Percentiles rank a stretch among this genome's conserved stretches.
These are phyloP conservation scores for Gaeumannomyces tritici DNA, from an alignment of 2,329 filamentous ascomycete genomes.

Conservation along the genomic window DNA sequence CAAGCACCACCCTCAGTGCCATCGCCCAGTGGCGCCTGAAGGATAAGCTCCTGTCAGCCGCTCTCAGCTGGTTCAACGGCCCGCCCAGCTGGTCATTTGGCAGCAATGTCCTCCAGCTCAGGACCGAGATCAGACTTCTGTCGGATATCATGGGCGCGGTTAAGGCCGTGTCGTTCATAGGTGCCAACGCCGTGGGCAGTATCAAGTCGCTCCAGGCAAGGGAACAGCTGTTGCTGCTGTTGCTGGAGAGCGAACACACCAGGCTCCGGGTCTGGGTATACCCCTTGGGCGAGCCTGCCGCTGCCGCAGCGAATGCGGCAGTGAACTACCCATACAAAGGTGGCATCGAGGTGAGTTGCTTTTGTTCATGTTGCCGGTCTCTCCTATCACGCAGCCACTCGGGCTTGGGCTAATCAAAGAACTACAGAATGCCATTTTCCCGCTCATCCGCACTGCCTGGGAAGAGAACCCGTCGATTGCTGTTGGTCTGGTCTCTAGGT, in stretches of 20 bases:
- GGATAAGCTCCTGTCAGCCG: conserved; percentile 79
- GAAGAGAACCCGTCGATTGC: conserved; percentile 74
- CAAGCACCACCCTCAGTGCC: conserved; percentile 56
- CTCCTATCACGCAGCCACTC: not conserved
- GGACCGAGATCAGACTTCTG: conserved; percentile 79
- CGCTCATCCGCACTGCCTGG: conserved; percentile 77
- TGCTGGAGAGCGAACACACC: conserved; percentile 77
- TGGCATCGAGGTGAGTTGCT: conserved; percentile 25
- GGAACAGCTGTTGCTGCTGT: conserved; percentile 69
- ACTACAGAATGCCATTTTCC: conserved; percentile 32
- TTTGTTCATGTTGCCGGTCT: not conserved
- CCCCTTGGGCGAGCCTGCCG: conserved; percentile 56
- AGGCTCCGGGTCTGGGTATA: conserved; percentile 84
- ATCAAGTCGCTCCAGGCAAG: conserved; percentile 64
- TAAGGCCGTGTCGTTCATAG: conserved; percentile 52
- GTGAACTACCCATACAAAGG: conserved; percentile 30
- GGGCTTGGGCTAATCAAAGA: not conserved
- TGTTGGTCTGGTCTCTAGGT: conserved; percentile 74
- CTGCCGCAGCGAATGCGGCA: conserved; percentile 20
- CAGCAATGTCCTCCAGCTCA: conserved; percentile 85
- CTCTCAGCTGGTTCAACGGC: conserved; percentile 78
- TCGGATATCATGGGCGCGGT: conserved; percentile 63
- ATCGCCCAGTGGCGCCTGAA: conserved; percentile 72
- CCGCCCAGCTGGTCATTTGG: conserved; percentile 90
- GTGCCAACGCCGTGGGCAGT: conserved; percentile 37